Base-by-base conservation (phyloP, 257 asterid genomes). In the Solanum virginianum region DNA sequence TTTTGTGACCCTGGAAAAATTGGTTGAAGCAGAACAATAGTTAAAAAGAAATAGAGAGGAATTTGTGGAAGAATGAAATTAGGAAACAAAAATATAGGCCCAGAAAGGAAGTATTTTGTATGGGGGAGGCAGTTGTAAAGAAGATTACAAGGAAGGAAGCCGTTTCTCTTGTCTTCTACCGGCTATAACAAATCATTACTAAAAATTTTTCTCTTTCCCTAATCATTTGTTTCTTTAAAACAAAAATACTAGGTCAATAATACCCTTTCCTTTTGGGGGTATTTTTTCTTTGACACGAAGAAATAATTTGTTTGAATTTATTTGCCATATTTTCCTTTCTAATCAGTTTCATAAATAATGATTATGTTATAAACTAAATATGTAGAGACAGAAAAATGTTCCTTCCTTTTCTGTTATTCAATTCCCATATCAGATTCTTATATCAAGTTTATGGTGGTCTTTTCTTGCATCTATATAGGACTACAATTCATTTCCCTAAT, bases 71-170 rank as follows among this genome's bases (percentile, higher is more conserved):
- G 43, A 39, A 62, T 24, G 39, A 54, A 26, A 26, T 1, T 15
- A 51, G 62, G 63, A 71, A 82, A 71, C 75, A 49, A 79, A 36
- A 22, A 63, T 55, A 81, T 26, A 29, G 54, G 4, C 66, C 66
- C 71, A 69, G 45, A 69, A 60, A 39, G 70, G 84, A 86, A 88
- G 85, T 49, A 87, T 88, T 88, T 84, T 81, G 82, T 77, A 54
- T 86, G 63, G 80, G 89, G 81, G 88, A 86, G 63, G 93, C 93
- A 91, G 88, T 88, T 88, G 90, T 85, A 84, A 49, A 41, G 29
- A 84, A 87, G 69, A 89, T 89, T 88, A 85, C 87, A 87, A 91
- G 86, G 89, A 88, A 90, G 92, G 89, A 88, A 91, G 92, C 93
- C 95, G 94, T 91, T 94, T 89, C 87, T 80, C 88, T 89, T 84